Percentiles rank a stretch among this genome's conserved stretches.
These are phyloP conservation scores for Telfairia occidentalis DNA, from an alignment of 331 rosid species.

Conservation along the genomic window DNA sequence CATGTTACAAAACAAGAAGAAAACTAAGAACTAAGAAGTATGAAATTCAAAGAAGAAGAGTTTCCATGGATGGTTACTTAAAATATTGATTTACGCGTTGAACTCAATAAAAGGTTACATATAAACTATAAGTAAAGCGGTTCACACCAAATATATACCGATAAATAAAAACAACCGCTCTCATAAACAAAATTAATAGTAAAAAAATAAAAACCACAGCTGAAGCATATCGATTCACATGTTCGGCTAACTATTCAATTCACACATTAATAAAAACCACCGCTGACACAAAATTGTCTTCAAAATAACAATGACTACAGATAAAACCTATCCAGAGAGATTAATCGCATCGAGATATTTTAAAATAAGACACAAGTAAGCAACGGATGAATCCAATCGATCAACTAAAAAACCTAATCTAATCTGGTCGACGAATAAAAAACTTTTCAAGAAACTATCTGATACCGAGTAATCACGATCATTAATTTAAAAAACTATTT, in stretches of 20 bases:
- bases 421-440: neutral
- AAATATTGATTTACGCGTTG: too few species aligned
- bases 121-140: too few species aligned
- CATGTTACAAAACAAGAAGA: too few species aligned
- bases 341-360: neutral
- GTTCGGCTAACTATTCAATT: neutral
- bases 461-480: too few species aligned
- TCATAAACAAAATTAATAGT: too few species aligned
- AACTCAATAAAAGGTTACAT: too few species aligned
- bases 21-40: too few species aligned
- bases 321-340: neutral
- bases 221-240: neutral
- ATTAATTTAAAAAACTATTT: too few species aligned
- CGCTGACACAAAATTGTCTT: neutral
- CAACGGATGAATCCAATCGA: neutral
- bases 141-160: neutral
- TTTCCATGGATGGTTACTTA: neutral
- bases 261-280: neutral
- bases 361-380: neutral
- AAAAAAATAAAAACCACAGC: neutral
- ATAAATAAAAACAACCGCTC: neutral
- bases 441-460: neutral
- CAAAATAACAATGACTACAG: neutral
- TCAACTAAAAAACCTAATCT: neutral
- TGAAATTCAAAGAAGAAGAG: neutral